Evolutionary conservation across 371 early-diverging fungal genomes (phyloP).

Genomic region (Amoeboaphelidium protococcarum): DNA sequence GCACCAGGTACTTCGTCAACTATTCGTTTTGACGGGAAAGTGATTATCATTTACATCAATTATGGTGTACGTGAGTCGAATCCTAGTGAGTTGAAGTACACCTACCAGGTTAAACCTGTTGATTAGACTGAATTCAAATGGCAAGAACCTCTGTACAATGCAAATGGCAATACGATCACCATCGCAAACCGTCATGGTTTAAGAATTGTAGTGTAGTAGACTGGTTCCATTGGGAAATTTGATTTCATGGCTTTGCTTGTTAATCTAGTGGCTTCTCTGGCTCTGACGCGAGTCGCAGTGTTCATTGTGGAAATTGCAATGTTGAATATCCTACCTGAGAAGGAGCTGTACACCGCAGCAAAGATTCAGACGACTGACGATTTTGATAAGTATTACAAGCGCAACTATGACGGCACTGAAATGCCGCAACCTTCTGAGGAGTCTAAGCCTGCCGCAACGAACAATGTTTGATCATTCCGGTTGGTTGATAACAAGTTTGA

Average conservation of each 20-base stretch:
- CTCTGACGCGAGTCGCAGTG: neutral
- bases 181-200: conserved; percentile 23
- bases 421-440: too few relatives aligned
- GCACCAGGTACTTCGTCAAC: conserved; percentile 2
- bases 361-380: too few relatives aligned
- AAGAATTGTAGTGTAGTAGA: conserved; percentile 13
- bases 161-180: conserved; percentile 13
- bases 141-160: conserved; percentile 12
- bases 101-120: conserved; percentile 15
- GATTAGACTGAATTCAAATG: conserved; percentile 21
- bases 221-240: neutral
- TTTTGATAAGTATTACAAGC: too few relatives aligned
- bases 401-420: too few relatives aligned
- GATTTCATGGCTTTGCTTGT: neutral
- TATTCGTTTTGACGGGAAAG: conserved; percentile 16
- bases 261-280: neutral
- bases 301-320: neutral
- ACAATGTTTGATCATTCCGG: too few relatives aligned
- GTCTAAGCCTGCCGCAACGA: too few relatives aligned
- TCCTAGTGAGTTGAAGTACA: conserved; percentile 10
- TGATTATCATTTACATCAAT: conserved; percentile 17
- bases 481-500: too few relatives aligned
- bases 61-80: conserved; percentile 13
- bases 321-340: neutral
- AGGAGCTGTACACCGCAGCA: neutral